Percentiles rank a stretch among this genome's conserved stretches.
These are phyloP conservation scores for Clonostachys solani DNA, from an alignment of 2,329 filamentous ascomycete genomes.

Conservation along the genomic window DNA sequence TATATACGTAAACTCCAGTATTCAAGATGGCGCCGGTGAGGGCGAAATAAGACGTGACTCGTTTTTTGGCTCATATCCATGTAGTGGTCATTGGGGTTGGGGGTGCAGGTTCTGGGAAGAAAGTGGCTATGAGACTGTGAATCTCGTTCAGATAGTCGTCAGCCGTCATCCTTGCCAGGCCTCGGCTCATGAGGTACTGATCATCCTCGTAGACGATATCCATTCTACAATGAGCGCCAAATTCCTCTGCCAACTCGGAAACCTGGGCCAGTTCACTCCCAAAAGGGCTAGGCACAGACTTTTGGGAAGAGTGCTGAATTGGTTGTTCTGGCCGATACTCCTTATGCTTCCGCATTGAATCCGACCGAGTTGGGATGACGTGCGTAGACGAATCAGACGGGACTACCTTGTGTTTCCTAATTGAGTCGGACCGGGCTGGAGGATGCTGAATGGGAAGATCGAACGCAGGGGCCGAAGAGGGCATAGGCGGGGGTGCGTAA, in stretches of 20 bases:
- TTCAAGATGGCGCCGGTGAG: too few relatives aligned
- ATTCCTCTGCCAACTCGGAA: constrained; percentile 89
- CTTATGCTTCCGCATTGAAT: too few relatives aligned
- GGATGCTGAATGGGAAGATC: neutral
- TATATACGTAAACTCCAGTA: too few relatives aligned
- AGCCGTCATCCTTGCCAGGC: constrained; percentile 69
- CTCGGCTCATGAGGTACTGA: constrained; percentile 62
- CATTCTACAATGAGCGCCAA: constrained; percentile 56
- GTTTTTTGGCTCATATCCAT: constrained; percentile 2
- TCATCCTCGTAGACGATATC: constrained; percentile 64
- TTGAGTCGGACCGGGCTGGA: neutral
- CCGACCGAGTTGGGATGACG: too few relatives aligned
- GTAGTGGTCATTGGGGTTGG: neutral
- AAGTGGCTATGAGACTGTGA: constrained; percentile 59
- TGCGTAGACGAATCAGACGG: too few relatives aligned
- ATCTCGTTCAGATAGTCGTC: constrained; percentile 85
- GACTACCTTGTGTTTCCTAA: too few relatives aligned
- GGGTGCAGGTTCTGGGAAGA: constrained; percentile 36
- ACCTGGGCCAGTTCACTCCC: constrained; percentile 88
- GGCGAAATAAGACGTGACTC: neutral
- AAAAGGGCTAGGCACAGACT: constrained; percentile 64
- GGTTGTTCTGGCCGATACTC: neutral
- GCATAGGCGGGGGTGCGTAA: constrained; percentile 15
- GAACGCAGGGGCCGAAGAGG: constrained; percentile 22
- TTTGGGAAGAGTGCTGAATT: constrained; percentile 24